phyloP scores from a whole-genome alignment of 345 rosid species.

The Murraya koenigii region DNA sequence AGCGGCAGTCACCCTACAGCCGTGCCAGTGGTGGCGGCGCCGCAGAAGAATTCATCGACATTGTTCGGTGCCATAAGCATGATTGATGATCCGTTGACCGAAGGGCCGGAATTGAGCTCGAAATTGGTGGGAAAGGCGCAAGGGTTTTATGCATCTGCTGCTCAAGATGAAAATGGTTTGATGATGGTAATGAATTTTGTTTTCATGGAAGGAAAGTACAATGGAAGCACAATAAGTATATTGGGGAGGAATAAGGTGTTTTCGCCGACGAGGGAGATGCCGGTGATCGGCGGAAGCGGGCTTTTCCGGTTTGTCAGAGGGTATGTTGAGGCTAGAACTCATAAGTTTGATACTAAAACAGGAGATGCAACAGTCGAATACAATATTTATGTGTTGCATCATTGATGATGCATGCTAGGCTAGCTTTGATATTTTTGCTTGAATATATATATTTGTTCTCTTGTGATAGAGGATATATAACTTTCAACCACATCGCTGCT shows the following conservation, averaged over 20 bases:
- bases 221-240: slow-evolving; percentile 61
- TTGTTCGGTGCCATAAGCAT: slow-evolving; percentile 38
- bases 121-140: slow-evolving; percentile 70
- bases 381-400: not conserved
- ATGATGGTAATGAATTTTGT: slow-evolving; percentile 74
- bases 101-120: slow-evolving; percentile 50
- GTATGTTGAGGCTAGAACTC: not conserved
- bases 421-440: too few species aligned
- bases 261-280: slow-evolving; percentile 65
- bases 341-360: not conserved
- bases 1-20: slow-evolving; percentile 40
- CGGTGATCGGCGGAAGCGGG: slow-evolving; percentile 76
- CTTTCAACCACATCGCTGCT: too few species aligned
- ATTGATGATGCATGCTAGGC: too few species aligned
- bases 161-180: slow-evolving; percentile 51
- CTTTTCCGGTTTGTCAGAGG: slow-evolving; percentile 77
- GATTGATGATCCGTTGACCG: slow-evolving; percentile 70
- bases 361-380: not conserved
- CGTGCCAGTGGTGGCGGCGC: slow-evolving; percentile 17
- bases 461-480: too few species aligned
- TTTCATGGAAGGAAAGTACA: slow-evolving; percentile 61
- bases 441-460: too few species aligned
- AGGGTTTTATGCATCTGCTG: slow-evolving; percentile 60
- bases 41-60: slow-evolving; percentile 18
- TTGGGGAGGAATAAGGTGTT: slow-evolving; percentile 62